Evolutionary conservation across 2,329 filamentous ascomycete genomes (phyloP).

Genomic region (Neofusicoccum umdonicola): DNA sequence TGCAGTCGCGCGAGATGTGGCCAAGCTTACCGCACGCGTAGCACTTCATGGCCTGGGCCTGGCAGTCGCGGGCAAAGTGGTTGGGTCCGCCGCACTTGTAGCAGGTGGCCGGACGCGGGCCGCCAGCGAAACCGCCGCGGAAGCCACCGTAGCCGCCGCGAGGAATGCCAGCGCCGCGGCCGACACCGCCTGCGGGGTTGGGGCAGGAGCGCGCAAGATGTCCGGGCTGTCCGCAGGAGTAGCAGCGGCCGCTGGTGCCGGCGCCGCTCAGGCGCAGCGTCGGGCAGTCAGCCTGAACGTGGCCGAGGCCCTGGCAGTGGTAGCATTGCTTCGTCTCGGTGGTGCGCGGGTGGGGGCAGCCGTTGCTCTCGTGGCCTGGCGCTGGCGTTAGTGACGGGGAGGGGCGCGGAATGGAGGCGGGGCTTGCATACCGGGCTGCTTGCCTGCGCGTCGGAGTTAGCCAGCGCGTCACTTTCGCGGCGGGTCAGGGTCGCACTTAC

Average conservation of each 20-base stretch:
- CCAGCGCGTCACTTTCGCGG: not conserved
- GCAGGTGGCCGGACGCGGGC: conserved; percentile 63
- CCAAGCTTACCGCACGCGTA: conserved; percentile 95
- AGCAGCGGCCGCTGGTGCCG: conserved; percentile 83
- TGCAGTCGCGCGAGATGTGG: conserved; percentile 93
- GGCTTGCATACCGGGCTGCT: conserved; percentile 66
- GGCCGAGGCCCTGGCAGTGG: conserved; percentile 96
- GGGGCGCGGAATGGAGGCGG: conserved; percentile 3
- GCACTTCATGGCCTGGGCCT: conserved; percentile 98
- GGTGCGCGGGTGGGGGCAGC: conserved; percentile 92
- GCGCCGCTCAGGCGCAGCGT: conserved; percentile 86
- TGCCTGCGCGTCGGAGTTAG: conserved; percentile 51
- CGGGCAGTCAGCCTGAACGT: conserved; percentile 98
- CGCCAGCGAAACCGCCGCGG: conserved; percentile 73
- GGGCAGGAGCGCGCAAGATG: conserved; percentile 92
- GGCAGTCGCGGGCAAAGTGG: conserved; percentile 97
- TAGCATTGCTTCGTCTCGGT: conserved; percentile 99
- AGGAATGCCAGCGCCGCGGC: conserved; percentile 60
- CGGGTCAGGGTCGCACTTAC: conserved; percentile 52
- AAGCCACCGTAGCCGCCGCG: conserved; percentile 69
- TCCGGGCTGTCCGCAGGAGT: conserved; percentile 90
- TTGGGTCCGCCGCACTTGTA: conserved; percentile 81
- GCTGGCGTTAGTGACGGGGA: conserved; percentile 24
- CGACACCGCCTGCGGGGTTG: conserved; percentile 68
- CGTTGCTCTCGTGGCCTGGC: conserved; percentile 90